phyloP scores from a whole-genome alignment of 148 eudicot genomes.

The Camellia sinensis region DNA sequence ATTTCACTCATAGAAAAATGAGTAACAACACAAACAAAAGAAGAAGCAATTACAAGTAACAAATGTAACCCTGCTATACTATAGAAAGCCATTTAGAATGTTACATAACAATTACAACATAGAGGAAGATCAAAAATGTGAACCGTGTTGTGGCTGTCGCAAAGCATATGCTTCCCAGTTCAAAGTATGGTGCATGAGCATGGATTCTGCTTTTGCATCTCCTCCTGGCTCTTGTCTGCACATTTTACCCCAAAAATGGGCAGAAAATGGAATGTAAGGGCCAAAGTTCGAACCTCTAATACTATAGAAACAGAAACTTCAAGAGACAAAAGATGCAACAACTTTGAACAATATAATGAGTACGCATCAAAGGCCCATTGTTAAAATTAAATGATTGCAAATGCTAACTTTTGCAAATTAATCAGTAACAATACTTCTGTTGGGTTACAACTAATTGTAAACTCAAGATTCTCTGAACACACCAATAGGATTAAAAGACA shows the following conservation, averaged over 20 bases:
- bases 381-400: neutral
- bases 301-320: neutral
- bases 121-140: slow-evolving; percentile 15
- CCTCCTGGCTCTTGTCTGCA: slow-evolving; percentile 38
- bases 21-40: slow-evolving; percentile 11
- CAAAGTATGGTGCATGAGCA: slow-evolving; percentile 35
- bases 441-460: neutral
- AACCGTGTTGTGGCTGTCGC: neutral
- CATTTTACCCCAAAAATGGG: neutral
- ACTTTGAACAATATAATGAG: too few species aligned
- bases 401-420: slow-evolving; percentile 1
- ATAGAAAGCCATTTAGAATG: neutral
- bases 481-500: neutral
- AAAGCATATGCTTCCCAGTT: slow-evolving; percentile 12
- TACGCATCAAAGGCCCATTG: neutral
- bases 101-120: slow-evolving; percentile 10
- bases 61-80: slow-evolving; percentile 5
- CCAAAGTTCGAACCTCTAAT: neutral
- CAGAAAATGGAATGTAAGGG: too few species aligned
- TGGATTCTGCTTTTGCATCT: slow-evolving; percentile 20
- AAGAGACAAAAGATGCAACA: neutral
- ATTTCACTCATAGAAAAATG: slow-evolving; percentile 4
- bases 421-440: neutral
- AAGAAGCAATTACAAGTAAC: slow-evolving; percentile 21
- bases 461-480: neutral